Conservation (phyloP, 1,284 basidiomycete genomes). For the Trametes hirsuta region DNA sequence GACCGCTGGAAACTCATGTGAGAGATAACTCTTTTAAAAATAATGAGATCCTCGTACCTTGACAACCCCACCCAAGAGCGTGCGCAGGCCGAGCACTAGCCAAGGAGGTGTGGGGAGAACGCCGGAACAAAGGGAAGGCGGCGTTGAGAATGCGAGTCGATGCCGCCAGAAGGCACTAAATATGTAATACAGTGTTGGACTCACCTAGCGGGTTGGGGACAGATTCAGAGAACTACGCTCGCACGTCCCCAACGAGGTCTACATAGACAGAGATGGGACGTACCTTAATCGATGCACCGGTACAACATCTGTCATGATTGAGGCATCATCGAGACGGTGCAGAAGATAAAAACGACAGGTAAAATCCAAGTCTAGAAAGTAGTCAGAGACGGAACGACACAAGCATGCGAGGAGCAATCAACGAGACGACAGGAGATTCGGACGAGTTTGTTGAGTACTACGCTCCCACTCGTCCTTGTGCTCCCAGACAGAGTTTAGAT, state of each 20-base stretch:
- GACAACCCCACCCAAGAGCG: no score
- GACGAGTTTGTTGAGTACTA: slow-evolving; percentile 51
- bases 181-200: background rate
- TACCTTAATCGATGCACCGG: background rate
- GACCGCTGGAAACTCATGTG: no score
- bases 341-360: background rate
- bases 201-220: slow-evolving; percentile 6
- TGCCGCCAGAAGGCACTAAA: no score
- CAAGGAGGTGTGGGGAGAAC: no score
- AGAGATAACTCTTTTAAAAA: no score
- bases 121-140: no score
- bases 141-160: no score
- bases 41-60: no score
- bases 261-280: background rate
- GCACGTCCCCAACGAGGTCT: slow-evolving; percentile 26
- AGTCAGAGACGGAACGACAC: background rate
- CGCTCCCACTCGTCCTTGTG: slow-evolving; percentile 47
- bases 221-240: slow-evolving; percentile 42
- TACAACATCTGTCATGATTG: background rate
- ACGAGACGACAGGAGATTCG: slow-evolving; percentile 5
- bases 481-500: background rate
- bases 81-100: no score
- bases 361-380: background rate
- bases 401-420: background rate
- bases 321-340: background rate